Evolutionary conservation across 768 basidiomycete species (phyloP), one percentile per base, ranked within the genome.

Genomic region (Auricularia sp.): DNA sequence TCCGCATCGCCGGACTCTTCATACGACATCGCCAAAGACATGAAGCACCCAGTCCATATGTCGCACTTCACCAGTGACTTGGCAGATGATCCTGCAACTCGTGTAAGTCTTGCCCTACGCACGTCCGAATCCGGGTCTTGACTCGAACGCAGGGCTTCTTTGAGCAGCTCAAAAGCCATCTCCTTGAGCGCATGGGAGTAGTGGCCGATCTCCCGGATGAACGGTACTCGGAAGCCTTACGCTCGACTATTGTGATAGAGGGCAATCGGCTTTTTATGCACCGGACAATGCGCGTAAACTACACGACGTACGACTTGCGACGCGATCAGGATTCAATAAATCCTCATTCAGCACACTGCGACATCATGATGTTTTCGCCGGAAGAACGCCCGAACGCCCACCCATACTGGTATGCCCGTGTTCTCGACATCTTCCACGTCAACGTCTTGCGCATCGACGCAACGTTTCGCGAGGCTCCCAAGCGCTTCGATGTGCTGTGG

Each of bases 281-380:
- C 65, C 61, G 63, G 3, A 65, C 61, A 0, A 10, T 70, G 2
- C 66, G 64, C 0, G 35, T 74, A 21, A 73, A 70, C 39, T 71
- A 67, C 61, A 72, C 71, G 2, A 69, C 71, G 1, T 72, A 71
- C 61, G 64, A 72, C 53, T 16, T 69, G 6, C 64, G 61, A 1
- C 67, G 66, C 1, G 65, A 29, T 14, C 62, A 63, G 14, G 68
- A 72, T 58, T 66, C 64, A 3, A 35, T 74, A 21, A 74, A 67
- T 14, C 72, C 71, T 0, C 62, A 67, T 0, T 62, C 61, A 0
- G 58, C 35, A 3, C 65, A 71, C 10, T 47, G 58, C 2, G 53
- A 67, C 14, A 47, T 75, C 3, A 73, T 75, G 73, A 14, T 67
- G 0, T 65, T 70, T 2, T 67, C 68, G 1, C 36, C 29, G 0